Base-by-base conservation (phyloP, 2,329 filamentous ascomycete genomes). In the Colletotrichum tropicicola region DNA sequence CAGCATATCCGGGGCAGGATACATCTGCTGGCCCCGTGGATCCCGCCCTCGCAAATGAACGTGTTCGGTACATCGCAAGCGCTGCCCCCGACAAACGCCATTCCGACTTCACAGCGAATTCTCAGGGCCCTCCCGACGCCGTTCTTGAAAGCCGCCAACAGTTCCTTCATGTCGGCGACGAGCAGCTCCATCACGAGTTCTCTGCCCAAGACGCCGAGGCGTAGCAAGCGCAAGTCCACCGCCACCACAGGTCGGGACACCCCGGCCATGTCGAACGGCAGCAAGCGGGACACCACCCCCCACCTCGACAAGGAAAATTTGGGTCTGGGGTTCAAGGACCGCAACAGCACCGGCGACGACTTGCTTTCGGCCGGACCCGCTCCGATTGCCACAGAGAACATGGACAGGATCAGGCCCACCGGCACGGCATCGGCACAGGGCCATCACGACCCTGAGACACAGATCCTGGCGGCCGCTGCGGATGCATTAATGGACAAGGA, bases 21-120 rank as follows among this genome's bases (percentile, higher is more conserved):
- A 59, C 96, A 99, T 77, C 87, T 99, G 3, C 85, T 99, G 8
- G 95, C 96, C 1, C 96, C 96, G 0, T 98, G 94, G 96, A 98
- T 99, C 48, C 96, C 96, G 1, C 96, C 96, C 0, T 98, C 93
- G 5, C 94, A 97, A 75, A 91, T 97, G 84, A 94, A 90, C 56
- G 89, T 91, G 17, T 90, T 94, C 68, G 90, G 91, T 27, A 85
- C 87, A 2, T 89, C 92, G 15, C 89, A 93, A 71, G 89, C 90
- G 15, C 85, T 91, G 4, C 91, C 92, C 0, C 94, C 94, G 0
- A 91, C 90, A 1, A 94, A 93, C 69, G 92, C 94, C 5, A 91
- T 99, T 45, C 96, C 96, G 4, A 94, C 95, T 6, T 93, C 93
- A 1, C 96, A 99, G 74, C 90, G 93, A 53, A 94, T 99, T 67